phyloP scores from a whole-genome alignment of 2,329 filamentous ascomycete species.

The Paraphoma chrysanthemicola region DNA sequence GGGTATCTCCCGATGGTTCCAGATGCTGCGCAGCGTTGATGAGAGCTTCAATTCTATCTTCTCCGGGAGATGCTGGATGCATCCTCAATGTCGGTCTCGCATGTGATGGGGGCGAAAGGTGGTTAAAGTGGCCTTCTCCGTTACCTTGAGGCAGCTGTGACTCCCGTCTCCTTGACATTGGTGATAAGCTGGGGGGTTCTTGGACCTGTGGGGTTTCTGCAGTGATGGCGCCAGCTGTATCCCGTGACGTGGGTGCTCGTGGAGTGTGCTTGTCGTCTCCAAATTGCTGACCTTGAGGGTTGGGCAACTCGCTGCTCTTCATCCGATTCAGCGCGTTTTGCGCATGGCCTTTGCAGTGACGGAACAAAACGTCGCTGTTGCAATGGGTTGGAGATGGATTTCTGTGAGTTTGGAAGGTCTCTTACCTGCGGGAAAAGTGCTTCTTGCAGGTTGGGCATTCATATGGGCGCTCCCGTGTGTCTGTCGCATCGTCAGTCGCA shows the following conservation, averaged over 20 bases:
- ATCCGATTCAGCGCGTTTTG: conserved; percentile 49
- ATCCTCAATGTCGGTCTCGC: conserved; percentile 14
- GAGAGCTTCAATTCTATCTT: conserved; percentile 46
- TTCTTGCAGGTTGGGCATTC: conserved; percentile 62
- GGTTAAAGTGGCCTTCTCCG: conserved; percentile 28
- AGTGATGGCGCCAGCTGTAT: conserved; percentile 24
- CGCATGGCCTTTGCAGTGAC: conserved; percentile 60
- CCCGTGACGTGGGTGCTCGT: conserved; percentile 18
- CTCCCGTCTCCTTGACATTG: conserved; percentile 30
- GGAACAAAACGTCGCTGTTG: conserved; percentile 57
- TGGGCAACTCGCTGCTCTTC: conserved; percentile 39
- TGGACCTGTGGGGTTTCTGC: conserved; percentile 27
- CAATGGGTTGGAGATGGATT: conserved; percentile 26
- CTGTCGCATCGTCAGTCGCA: conserved; percentile 35
- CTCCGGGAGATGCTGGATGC: conserved; percentile 35
- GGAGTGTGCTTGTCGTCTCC: conserved; percentile 26
- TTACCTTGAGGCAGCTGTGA: conserved; percentile 29
- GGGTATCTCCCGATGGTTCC: conserved; percentile 39
- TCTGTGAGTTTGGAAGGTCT: conserved; percentile 9
- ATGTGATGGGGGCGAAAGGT: conserved; percentile 18
- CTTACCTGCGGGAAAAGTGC: conserved; percentile 61
- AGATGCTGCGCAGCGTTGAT: conserved; percentile 48
- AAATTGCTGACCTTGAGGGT: conserved; percentile 31
- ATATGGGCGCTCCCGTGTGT: conserved; percentile 63
- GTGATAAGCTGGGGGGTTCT: conserved; percentile 35